Base-by-base conservation (phyloP, 176 grass and related monocot species). In the Alloteropsis semialata region DNA sequence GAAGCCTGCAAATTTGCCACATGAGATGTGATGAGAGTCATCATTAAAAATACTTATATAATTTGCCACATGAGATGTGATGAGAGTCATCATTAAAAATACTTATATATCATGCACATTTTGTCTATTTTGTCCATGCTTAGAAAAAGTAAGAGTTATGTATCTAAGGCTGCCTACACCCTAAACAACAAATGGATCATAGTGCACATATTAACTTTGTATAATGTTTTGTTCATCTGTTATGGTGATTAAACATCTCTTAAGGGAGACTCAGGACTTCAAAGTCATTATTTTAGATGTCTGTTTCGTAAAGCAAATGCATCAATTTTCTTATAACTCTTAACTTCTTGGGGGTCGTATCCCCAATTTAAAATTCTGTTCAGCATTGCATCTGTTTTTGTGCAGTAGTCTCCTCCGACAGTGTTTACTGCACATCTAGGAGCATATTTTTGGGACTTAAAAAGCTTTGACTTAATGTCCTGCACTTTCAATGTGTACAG, bases 401-500 rank as follows among this genome's bases (percentile, higher is more conserved):
- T 61, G 11, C 27, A 3, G 65, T 46, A 38, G 14, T 56, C 2
- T 75, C 42, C 69, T 34, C 55, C 14, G 8, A 32, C 5, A 17
- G 33, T 54, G 57, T 65, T 59, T 65, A 74, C 72, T 46, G 13
- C 45, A 54, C 54, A 73, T 60, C 37, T 77, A 69, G 8, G 45
- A 45, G 27, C 67, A 84, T 78, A 38, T 66, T 72, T 62, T 73
- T 65, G 28, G 18, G 45, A 53, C 38, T 28, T 41, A 41, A 13
- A 69, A 70, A 60, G n/a, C 5, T 50, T 50, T 78, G 39, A 41
- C 22, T 73, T 46, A 17, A 55, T 54, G 60, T 66, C 24, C 24
- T 12, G 3, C 28, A 14, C 28, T 75, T 51, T 21, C 79, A 38
- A 62, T 85, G 37, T 57, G 56, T 75, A 69, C 81, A 98, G 96